These are phyloP conservation scores for Monosporozyma yasuniensis DNA, from an alignment of 805 yeast species.

Conservation along the genomic window DNA sequence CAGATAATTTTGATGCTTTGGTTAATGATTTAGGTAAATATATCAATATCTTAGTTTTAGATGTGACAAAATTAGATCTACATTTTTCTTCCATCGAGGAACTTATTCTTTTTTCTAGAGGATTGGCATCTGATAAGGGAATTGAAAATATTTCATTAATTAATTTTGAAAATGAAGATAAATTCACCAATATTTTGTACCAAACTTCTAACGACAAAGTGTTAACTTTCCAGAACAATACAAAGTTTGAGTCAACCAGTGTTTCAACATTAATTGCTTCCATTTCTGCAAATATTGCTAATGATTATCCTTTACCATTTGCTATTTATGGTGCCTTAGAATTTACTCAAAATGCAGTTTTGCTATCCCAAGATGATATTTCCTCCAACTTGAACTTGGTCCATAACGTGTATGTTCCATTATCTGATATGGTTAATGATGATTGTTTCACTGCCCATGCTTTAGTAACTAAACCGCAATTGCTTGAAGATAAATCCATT, in stretches of 20 bases:
- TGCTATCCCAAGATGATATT: constrained; percentile 24
- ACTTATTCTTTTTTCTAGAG: not conserved
- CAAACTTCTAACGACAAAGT: not conserved
- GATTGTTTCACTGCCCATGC: constrained; percentile 23
- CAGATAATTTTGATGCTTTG: not conserved
- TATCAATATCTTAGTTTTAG: not conserved
- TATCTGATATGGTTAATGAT: constrained; percentile 28
- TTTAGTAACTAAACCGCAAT: constrained; percentile 1
- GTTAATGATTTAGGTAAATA: not conserved
- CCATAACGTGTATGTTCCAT: constrained; percentile 21
- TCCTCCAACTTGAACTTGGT: not conserved
- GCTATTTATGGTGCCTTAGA: constrained; percentile 15
- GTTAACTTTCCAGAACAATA: not conserved
- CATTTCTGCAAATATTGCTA: not conserved
- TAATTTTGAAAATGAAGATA: not conserved
- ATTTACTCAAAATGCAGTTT: constrained; percentile 56
- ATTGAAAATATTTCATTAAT: not conserved
- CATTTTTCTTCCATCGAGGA: not conserved
- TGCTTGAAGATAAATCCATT: not conserved
- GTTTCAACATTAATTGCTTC: not conserved
- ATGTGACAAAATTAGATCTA: not conserved
- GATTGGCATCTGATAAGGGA: not conserved
- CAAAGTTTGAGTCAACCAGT: not conserved
- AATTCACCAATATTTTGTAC: not conserved
- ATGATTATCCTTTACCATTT: not conserved